phyloP scores from a whole-genome alignment of 768 basidiomycete species.

The Roridomyces roridus region DNA sequence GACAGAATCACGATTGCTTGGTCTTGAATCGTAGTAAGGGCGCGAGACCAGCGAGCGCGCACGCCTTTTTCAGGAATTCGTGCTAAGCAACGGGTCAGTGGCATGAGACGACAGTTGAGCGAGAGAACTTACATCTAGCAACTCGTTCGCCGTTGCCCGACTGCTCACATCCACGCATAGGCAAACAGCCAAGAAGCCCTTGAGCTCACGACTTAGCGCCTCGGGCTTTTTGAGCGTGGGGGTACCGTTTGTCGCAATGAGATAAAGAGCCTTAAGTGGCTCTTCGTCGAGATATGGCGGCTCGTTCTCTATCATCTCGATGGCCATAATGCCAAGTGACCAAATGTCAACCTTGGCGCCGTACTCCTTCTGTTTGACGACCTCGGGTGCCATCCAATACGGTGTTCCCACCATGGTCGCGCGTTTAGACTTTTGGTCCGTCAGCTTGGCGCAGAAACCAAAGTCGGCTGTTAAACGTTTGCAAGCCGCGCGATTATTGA shows the following conservation, averaged over 20 bases:
- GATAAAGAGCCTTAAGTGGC: slow-evolving; percentile 90
- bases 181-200: slow-evolving; percentile 97
- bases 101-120: slow-evolving; percentile 1
- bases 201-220: slow-evolving; percentile 87
- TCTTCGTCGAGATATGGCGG: slow-evolving; percentile 97
- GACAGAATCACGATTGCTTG: slow-evolving; percentile 54
- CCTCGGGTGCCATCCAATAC: slow-evolving; percentile 99
- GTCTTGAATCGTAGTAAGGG: slow-evolving; percentile 84
- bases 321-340: slow-evolving; percentile 98
- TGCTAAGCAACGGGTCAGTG: slow-evolving; percentile 60
- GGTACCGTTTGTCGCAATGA: slow-evolving; percentile 98
- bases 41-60: slow-evolving; percentile 81
- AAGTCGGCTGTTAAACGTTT: slow-evolving; percentile 75
- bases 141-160: slow-evolving; percentile 86
- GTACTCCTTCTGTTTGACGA: slow-evolving; percentile 96
- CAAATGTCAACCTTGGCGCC: slow-evolving; percentile 97
- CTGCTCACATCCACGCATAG: slow-evolving; percentile 96
- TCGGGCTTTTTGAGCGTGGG: slow-evolving; percentile 98
- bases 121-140: slow-evolving; percentile 70
- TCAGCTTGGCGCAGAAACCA: slow-evolving; percentile 95
- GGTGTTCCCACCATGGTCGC: slow-evolving; percentile 99
- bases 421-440: slow-evolving; percentile 95
- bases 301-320: slow-evolving; percentile 99
- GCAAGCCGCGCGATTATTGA: background rate
- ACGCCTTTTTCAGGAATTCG: slow-evolving; percentile 92